Percentiles rank a stretch among this genome's conserved stretches.
Evolutionary conservation across 495 filamentous ascomycete genomes (phyloP).

Genomic region (Penicillium bovifimosum): DNA sequence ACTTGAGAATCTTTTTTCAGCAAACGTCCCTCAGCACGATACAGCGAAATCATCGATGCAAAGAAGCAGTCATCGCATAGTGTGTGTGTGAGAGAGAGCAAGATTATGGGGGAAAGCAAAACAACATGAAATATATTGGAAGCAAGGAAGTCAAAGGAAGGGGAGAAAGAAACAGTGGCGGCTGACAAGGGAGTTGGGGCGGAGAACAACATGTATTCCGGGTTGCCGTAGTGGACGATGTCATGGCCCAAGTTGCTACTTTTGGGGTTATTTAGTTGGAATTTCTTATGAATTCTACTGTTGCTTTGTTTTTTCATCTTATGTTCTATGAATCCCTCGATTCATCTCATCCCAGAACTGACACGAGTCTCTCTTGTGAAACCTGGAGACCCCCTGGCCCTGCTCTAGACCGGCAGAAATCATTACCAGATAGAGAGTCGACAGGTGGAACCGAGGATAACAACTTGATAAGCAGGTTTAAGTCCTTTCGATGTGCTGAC

Average conservation of each 20-base stretch:
- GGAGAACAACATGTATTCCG: constrained; percentile 34
- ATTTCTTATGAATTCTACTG: background rate
- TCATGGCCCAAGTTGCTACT: constrained; percentile 14
- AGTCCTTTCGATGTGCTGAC: too few relatives aligned
- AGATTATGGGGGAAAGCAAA: background rate
- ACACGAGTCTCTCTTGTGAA: background rate
- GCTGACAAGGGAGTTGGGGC: constrained; percentile 38
- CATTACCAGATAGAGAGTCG: background rate
- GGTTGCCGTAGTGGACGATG: constrained; percentile 25
- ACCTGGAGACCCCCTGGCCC: background rate
- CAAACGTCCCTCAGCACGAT: constrained; percentile 23
- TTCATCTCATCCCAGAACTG: background rate
- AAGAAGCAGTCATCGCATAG: background rate
- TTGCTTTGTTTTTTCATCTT: too few relatives aligned
- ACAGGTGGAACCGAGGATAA: background rate
- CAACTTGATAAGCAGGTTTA: background rate
- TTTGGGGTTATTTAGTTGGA: background rate
- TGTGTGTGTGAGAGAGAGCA: background rate
- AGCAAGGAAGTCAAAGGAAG: constrained; percentile 22
- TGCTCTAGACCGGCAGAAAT: background rate
- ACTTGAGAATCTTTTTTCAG: background rate
- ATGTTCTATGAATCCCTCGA: background rate
- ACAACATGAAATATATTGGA: background rate
- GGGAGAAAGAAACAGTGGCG: constrained; percentile 31
- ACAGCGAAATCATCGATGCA: constrained; percentile 25